Evolutionary conservation across 257 asterid genomes (phyloP), one percentile per base, ranked within the genome.

Genomic region (Jacaranda mimosifolia): DNA sequence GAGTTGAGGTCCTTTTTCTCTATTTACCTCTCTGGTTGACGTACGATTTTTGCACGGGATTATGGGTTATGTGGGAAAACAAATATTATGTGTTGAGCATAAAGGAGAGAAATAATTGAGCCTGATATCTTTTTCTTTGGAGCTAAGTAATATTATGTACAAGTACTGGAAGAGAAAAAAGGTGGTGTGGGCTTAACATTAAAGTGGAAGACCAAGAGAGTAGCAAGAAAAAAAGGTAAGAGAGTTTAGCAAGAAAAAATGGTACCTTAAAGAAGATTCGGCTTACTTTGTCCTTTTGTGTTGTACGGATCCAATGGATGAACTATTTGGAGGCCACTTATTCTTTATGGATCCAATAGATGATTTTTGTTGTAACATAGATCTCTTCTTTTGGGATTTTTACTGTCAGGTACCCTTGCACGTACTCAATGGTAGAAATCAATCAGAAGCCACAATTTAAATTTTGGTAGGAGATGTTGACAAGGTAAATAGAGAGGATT

Each of bases 1-100:
- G 75, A 87, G 92, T 87, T 89, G 91, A 92, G 18, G 39, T 43
- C 14, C 63, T 59, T 70, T 70, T 38, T 45, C 18, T 62, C 38
- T 59, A 48, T 49, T 63, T 7, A 60, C 17, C 32, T 55, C 9
- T 46, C 6, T 7, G 11, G 6, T 46, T 11, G 45, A 40, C 7
- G 4, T 4, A 3, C 6, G 43, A 39, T 39, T 39, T 39, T 39
- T 39, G 43, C 15, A 9, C n/a, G 58, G 18, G 13, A 14, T 52
- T 12, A 48, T 48, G 13, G 1, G 7, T 53, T 53, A 18, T 57
- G 63, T 18, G 26, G 14, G 18, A 11, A n/a, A 5, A n/a, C 14
- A n/a, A 52, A 11, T 13, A 4, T n/a, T 6, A 52, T 11, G 18
- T 52, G 17, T 52, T 11, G 4, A 13, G 58, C 58, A 52, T 4